Evolutionary conservation across 805 yeast genomes (phyloP), one percentile per base, ranked within the genome.

Genomic region (Schizosaccharomyces cryophilus): DNA sequence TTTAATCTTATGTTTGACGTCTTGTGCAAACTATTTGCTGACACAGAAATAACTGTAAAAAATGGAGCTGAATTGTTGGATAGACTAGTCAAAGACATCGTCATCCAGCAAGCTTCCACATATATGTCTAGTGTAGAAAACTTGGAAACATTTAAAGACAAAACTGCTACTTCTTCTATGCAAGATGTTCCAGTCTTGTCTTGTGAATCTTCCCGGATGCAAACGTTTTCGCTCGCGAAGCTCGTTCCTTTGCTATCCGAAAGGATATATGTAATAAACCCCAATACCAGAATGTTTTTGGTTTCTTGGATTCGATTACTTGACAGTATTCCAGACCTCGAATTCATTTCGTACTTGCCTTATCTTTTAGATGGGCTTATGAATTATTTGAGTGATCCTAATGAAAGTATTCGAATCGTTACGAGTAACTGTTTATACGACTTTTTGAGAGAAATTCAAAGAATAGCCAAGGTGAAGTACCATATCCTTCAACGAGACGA

Each of bases 1-100:
- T 93, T 93, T 75, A 93, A 90, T 71, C 97, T 93, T 72, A 84
- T 88, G 1, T 93, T 93, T 69, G 97, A 93, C 69, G 93, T 89
- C 21, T 75, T 93, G 61, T 89, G 96, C 69, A 83, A 84, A 63
- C 78, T 89, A 62, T 87, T 90, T 26, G 88, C 95, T 0, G 97
- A 90, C 68, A 79, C 88, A 0, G 97, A 93, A 66, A 80, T 84
- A 54, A 83, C 94, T 45, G 96, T 93, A 38, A 85, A 89, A 67
- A 90, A 88, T 66, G 98, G 96, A 9, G 96, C 97, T 4, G 96
- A 89, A 71, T 77, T 93, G 55, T 77, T 93, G 64, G 96, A 93
- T 70, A 71, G 96, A 42, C 76, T 93, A 63, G 81, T 93, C 66
- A 89, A 93, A 69, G 98, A 93, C 69, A 89, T 93, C 56, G 95